Evolutionary conservation across 345 rosid species (phyloP).

Genomic region (Gossypium anomalum): DNA sequence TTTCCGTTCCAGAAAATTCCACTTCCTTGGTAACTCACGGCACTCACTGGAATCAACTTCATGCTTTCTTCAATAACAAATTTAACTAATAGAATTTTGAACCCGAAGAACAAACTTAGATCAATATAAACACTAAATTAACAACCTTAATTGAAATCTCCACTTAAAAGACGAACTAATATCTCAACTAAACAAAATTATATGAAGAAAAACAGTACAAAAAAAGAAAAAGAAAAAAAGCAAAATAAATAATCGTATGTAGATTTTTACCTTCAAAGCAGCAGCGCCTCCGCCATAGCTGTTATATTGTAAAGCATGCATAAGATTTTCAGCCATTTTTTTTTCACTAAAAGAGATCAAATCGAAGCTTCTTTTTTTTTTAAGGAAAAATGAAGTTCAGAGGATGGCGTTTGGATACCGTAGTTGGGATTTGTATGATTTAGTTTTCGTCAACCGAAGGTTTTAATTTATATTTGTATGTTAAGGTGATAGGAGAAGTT

Average conservation of each 20-base stretch:
- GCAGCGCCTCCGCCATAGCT: slow-evolving; percentile 50
- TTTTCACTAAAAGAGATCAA: neutral
- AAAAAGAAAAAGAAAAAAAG: neutral
- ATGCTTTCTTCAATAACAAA: neutral
- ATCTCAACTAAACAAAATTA: neutral
- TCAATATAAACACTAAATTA: slow-evolving; percentile 1
- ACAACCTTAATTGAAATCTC: neutral
- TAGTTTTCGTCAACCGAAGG: too few species aligned
- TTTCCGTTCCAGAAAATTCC: neutral
- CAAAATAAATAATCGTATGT: neutral
- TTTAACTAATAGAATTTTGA: neutral
- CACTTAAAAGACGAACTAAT: too few species aligned
- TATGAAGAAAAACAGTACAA: neutral
- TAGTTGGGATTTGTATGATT: neutral
- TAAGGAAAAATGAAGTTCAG: neutral
- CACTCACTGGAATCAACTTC: neutral
- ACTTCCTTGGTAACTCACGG: neutral
- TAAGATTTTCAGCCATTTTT: slow-evolving; percentile 37
- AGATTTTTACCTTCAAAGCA: slow-evolving; percentile 36
- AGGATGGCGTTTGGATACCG: neutral
- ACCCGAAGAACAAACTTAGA: neutral
- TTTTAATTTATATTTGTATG: too few species aligned
- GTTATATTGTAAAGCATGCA: slow-evolving; percentile 38
- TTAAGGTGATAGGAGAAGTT: too few species aligned
- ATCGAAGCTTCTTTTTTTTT: neutral